Base-by-base conservation (phyloP, 1,284 basidiomycete species). In the Austroboletus novae-zelandiae region DNA sequence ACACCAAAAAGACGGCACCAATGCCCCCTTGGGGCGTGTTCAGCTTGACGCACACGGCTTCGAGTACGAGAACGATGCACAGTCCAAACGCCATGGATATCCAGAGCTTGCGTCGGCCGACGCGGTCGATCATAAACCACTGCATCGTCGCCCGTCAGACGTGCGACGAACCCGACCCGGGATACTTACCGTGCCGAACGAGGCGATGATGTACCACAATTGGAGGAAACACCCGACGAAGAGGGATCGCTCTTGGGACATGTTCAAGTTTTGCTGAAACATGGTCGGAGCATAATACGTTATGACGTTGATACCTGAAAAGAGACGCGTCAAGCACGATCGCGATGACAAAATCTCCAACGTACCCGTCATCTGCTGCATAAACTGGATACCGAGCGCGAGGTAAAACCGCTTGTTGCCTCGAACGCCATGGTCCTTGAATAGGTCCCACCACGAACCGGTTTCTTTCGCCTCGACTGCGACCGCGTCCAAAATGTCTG, bases 101-200 rank as follows among this genome's bases (percentile, higher is more conserved):
- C 56, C 43, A 56, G 8, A 56, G 55, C 27, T 58, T 58, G 37
- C 53, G 56, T 37, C 52, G 52, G 11, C 55, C 55, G 31, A 57
- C 25, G n/a, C 41, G 56, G 29, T 56, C 56, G 14, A 56, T 56
- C 2, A 56, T 55, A 23, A 46, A 51, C 55, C 52, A 55, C 56
- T 56, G 27, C 4, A 40, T 40, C 20, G 14, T 11, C 17, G 4
- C 3, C n/a, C 5, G 25, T 57, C 18, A 44, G 35, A 9, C 15
- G 15, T 5, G 9, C n/a, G 20, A 30, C 6, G 29, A 30, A 30
- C 15, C 15, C 11, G 11, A 30, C 9, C 6, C 7, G 4, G 18
- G 14, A 15, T 20, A 15, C 56, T 49, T 37, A 55, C 56, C 5
- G 55, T 58, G 13, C 45, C 42, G 30, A 57, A 58, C 9, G 55